Evolutionary conservation across 306 rosid species (phyloP), one percentile per base, ranked within the genome.

Genomic region (Lathyrus sativus): DNA sequence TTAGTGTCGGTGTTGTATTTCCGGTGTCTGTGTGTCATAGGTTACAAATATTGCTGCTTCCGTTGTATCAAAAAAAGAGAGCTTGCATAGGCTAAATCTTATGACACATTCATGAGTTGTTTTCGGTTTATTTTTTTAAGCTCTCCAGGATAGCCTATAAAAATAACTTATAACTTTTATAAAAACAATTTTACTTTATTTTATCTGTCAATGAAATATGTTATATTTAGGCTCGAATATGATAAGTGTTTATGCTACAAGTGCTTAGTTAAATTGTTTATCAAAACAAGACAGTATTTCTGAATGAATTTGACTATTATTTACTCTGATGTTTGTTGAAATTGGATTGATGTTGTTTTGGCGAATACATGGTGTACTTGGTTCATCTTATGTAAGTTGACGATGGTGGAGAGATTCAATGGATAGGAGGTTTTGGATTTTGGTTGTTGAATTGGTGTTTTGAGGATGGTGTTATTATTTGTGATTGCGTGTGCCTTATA

Each of bases 321-420:
- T 18, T 13, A 37, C 31, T 61, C 6, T 39, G 2, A 28, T 55
- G 12, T 31, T 19, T 11, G 9, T 43, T 43, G 54, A 56, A 29
- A 41, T 68, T 45, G 13, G 73, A 62, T 9, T 62, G 60, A 51
- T 42, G 22, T 48, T 12, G 42, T 62, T 22, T 63, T 22, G 54
- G 54, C 13, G 55, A 63, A 43, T 42, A 2, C 54, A 63, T 31
- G 60, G 11, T 74, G 41, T 45, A 14, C 31, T 19, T 29, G 37
- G 26, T 74, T 29, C 37, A 18, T 68, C 18, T 61, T 12, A 11
- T 41, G 28, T 59, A 48, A 13, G 39, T 26, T 54, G 38, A 18
- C 31, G 38, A 10, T 44, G 71, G 54, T 19, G 8, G 61, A 29
- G 61, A 54, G 29, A 22, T 62, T 63, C 37, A 57, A 19, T 13